Evolutionary conservation across 257 asterid genomes (phyloP).

Genomic region (Henckelia pumila): DNA sequence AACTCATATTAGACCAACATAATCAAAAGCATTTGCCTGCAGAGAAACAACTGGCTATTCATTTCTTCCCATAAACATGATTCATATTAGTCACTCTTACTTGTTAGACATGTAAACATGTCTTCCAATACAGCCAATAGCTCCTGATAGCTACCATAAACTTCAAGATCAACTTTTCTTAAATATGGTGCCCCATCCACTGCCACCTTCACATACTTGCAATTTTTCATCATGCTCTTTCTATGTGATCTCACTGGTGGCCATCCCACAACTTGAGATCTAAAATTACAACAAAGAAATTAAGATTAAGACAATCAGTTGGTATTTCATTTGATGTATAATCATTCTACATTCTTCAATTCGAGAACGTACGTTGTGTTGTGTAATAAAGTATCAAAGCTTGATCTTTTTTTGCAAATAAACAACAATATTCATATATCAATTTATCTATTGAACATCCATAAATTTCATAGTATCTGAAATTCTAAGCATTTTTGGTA

Average conservation of each 20-base stretch:
- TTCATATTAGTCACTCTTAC: not conserved
- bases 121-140: constrained; percentile 49
- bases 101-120: constrained; percentile 57
- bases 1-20: not conserved
- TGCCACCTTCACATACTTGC: constrained; percentile 74
- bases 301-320: not conserved
- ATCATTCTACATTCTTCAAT: not conserved
- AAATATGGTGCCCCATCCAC: constrained; percentile 80
- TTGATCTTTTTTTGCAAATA: too few species aligned
- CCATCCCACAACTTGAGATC: constrained; percentile 74
- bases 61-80: too few species aligned
- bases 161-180: constrained; percentile 62
- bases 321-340: not conserved
- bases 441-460: not conserved
- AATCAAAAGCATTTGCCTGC: not conserved
- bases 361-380: not conserved
- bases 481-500: not conserved
- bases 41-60: not conserved
- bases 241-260: constrained; percentile 71
- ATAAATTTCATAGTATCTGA: too few species aligned
- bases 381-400: too few species aligned
- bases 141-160: constrained; percentile 45
- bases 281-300: constrained; percentile 12
- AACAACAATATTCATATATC: not conserved
- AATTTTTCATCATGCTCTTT: constrained; percentile 41